A percentile compares a stretch with the other conserved stretches of the same genome.
phyloP scores from a whole-genome alignment of 164 flowering plant genomes.

The Berberis thunbergii region DNA sequence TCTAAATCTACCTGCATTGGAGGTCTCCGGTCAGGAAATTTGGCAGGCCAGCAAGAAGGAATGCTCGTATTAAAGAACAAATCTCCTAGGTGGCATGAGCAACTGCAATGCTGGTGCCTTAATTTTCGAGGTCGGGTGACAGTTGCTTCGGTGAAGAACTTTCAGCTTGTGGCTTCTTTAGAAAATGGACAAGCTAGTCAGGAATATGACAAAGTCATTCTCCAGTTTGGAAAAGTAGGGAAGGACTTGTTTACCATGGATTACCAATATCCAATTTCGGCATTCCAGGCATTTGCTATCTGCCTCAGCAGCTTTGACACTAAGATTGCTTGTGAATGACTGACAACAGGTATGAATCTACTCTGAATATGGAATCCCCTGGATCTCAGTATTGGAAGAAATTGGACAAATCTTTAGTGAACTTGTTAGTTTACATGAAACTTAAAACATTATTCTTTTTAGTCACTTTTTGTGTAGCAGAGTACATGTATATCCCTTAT shows the following conservation, averaged over 20 bases:
- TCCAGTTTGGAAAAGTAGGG: slow-evolving; percentile 75
- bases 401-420: no score
- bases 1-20: slow-evolving; percentile 36
- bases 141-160: slow-evolving; percentile 78
- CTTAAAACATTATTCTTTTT: no score
- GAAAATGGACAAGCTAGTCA: slow-evolving; percentile 35
- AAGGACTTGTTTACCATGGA: slow-evolving; percentile 82
- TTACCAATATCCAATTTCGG: slow-evolving; percentile 65
- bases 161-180: slow-evolving; percentile 62
- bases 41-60: slow-evolving; percentile 31
- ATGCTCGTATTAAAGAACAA: slow-evolving; percentile 48
- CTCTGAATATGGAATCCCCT: no score
- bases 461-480: no score
- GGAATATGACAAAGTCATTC: slow-evolving; percentile 53
- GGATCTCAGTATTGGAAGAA: no score
- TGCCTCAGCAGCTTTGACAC: slow-evolving; percentile 89
- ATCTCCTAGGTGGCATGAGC: slow-evolving; percentile 85
- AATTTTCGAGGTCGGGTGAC: slow-evolving; percentile 77
- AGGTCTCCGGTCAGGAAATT: slow-evolving; percentile 27
- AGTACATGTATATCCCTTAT: no score
- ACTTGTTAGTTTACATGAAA: no score
- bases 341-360: not conserved
- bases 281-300: slow-evolving; percentile 74
- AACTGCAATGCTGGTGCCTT: slow-evolving; percentile 81
- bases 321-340: slow-evolving; percentile 77